Base-by-base conservation (phyloP, 331 rosid genomes). In the Acacia pycnantha region DNA sequence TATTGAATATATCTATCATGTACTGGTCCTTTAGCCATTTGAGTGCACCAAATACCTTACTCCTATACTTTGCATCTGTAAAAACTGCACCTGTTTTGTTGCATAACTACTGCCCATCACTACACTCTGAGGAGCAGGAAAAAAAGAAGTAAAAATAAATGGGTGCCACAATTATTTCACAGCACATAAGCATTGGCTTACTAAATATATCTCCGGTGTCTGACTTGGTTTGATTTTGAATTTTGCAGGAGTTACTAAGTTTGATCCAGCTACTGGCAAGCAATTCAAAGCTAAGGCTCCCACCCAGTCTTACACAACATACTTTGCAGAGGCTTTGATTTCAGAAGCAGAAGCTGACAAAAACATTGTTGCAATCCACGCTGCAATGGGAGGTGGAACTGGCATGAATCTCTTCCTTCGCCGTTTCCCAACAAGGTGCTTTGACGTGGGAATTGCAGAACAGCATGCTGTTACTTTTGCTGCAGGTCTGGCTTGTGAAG, bases 371-470 rank as follows among this genome's bases (percentile, higher is more conserved):
- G 99, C 89, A 37, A 96, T 96, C 89, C 99, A 96, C 79, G 99
- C 99, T 75, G 99, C 99, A 14, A 96, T 96, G 99, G 98, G 99
- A 82, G 98, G 98, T 48, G 99, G 99, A 82, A 96, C 99, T n/a
- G 98, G 98, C 82, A 56, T 96, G 93, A 96, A 96, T 87, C 86
- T 92, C 84, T 96, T 96, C 90, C 97, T 77, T 21, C 98, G 97
- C 64, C 92, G 94, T 22, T 96, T 96, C 81, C 97, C 99, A 22
- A 67, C 92, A n/a, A 89, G 98, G 83, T 96, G 99, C 90, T 96
- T 96, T 79, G 98, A 93, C 78, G 98, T 94, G 41, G 98, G 99
- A 77, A 96, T 96, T 78, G 99, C 98, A 70, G 98, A 96, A 80
- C 99, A 87, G 56, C 90, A 87, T 67, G 90, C 86, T 29, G 98